phyloP scores from a whole-genome alignment of 441 rosid genomes.

The Adansonia rubrostipa region DNA sequence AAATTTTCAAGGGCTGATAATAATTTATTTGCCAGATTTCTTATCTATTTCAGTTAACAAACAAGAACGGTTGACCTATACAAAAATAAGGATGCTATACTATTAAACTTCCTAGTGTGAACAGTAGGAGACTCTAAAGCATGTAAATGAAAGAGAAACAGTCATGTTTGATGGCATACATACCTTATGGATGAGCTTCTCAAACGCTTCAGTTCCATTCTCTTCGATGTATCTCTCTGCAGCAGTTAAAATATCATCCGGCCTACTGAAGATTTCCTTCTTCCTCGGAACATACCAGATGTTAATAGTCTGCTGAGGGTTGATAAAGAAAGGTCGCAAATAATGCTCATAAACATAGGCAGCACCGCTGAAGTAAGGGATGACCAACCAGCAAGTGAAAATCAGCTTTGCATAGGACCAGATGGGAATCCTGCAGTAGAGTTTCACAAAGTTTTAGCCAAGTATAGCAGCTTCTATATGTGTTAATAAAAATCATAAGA shows the following conservation, averaged over 20 bases:
- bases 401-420: slow-evolving; percentile 85
- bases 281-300: slow-evolving; percentile 85
- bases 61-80: neutral
- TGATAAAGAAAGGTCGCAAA: slow-evolving; percentile 74
- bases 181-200: slow-evolving; percentile 64
- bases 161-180: slow-evolving; percentile 36
- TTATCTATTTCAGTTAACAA: neutral
- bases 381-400: slow-evolving; percentile 91
- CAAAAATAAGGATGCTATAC: neutral
- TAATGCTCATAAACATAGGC: slow-evolving; percentile 89
- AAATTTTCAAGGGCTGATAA: neutral
- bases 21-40: neutral
- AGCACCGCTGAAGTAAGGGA: slow-evolving; percentile 96
- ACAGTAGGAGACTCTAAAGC: neutral
- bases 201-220: slow-evolving; percentile 88
- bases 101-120: neutral
- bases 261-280: slow-evolving; percentile 58
- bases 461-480: neutral
- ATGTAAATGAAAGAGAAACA: neutral
- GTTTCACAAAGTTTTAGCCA: neutral
- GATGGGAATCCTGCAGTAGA: slow-evolving; percentile 72
- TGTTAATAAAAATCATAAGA: neutral
- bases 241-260: slow-evolving; percentile 77
- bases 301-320: slow-evolving; percentile 68
- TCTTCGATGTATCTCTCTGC: slow-evolving; percentile 85